Evolutionary conservation across 2,329 filamentous ascomycete genomes (phyloP), one percentile per base, ranked within the genome.

Genomic region (Alternaria longipes): DNA sequence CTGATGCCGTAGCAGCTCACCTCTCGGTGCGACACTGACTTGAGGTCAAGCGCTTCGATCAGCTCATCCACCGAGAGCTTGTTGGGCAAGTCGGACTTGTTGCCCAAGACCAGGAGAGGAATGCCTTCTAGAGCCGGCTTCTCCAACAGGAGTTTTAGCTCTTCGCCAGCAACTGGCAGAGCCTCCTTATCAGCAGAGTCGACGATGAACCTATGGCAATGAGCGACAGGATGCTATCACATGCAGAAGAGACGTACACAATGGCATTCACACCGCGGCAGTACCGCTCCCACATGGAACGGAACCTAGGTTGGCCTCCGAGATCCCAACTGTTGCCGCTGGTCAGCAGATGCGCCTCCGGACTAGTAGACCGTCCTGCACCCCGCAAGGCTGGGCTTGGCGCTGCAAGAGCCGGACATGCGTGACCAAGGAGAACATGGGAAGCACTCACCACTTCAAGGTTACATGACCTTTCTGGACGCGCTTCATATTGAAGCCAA

Each of bases 201-300:
- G 75, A 98, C 94, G 78, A 99, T 97, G 82, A 97, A 99, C 68
- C 88, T 90, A 70, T 36, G 51, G 28, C 64, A 59, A 75, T 76
- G 64, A 78, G 74, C 70, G 63, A 66, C 53, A 56, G 58, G 38
- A 38, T 34, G 47, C 26, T 18, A 59, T 44, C 50, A 70, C 50
- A 59, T 60, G 66, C 56, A 57, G 52, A 52, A 47, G 51, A 64
- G 36, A 50, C 85, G 79, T 85, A 90, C 87, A 99, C 92, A 71
- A 99, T 97, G 71, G 94, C 94, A 82, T 97, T 97, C 70, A 98
- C 95, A 54, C 93, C 95, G 66, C 94, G 92, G 82, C 95, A 98
- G 81, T 99, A 99, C 76, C 95, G 87, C 84, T 99, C 95, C 95
- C 95, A 99, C 95, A 99, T 99, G 71, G 92, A 92, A 75, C 95